Evolutionary conservation across 2,329 filamentous ascomycete species (phyloP).

Genomic region (Exophiala bonariae): DNA sequence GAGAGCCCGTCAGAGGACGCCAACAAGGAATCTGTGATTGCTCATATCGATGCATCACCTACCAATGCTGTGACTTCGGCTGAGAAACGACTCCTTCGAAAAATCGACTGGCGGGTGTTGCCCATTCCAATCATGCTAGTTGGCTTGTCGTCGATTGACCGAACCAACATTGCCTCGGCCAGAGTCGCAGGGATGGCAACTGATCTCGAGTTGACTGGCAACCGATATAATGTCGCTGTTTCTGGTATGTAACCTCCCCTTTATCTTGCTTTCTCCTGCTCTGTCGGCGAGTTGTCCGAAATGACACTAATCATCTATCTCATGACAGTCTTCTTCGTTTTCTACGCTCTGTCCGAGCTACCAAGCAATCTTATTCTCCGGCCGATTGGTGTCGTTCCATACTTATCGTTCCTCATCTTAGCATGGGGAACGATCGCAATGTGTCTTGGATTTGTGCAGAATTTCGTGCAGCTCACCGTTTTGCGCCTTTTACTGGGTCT

Average conservation of each 20-base stretch:
- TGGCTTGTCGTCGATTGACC: conserved; percentile 6
- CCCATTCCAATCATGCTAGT: conserved; percentile 1
- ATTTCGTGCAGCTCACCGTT: conserved; percentile 20
- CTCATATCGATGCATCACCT: neutral
- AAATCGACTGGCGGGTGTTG: conserved; percentile 2
- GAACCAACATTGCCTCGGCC: conserved; percentile 39
- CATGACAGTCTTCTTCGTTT: conserved; percentile 54
- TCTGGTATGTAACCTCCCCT: neutral
- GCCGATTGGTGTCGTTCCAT: conserved; percentile 1
- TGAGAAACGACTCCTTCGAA: conserved; percentile 1
- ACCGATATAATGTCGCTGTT: conserved; percentile 51
- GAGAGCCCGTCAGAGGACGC: neutral
- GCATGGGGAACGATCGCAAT: conserved; percentile 32
- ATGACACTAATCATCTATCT: neutral
- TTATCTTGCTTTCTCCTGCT: neutral
- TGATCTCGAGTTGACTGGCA: conserved; percentile 33
- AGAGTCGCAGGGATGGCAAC: conserved; percentile 29
- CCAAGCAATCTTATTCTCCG: conserved; percentile 41
- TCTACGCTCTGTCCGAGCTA: conserved; percentile 54
- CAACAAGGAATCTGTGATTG: neutral
- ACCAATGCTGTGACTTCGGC: neutral
- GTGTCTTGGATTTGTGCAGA: conserved; percentile 32
- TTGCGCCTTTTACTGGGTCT: conserved; percentile 38
- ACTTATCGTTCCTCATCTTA: conserved; percentile 1
- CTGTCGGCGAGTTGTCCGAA: neutral